Conservation (phyloP, 805 yeast genomes). For the Saturnispora zaruensis region DNA sequence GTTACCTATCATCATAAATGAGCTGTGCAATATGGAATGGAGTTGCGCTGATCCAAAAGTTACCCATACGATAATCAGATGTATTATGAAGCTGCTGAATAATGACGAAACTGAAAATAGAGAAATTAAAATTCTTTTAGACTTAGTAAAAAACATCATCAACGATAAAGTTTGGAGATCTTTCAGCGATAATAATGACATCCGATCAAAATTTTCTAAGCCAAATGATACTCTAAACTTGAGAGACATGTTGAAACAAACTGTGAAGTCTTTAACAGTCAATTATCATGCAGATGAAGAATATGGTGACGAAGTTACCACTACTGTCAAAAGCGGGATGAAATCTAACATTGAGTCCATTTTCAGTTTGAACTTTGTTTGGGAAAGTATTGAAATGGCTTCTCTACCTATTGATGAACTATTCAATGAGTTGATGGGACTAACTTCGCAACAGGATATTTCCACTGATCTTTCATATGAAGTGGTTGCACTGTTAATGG, state of each 20-base stretch:
- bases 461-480: constrained; percentile 16
- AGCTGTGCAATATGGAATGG: constrained; percentile 18
- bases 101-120: constrained; percentile 13
- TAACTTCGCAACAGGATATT: constrained; percentile 10
- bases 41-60: constrained; percentile 7
- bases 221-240: neutral
- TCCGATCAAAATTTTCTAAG: neutral
- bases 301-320: neutral
- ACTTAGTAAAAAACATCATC: constrained; percentile 14
- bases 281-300: constrained; percentile 3
- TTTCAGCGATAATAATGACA: constrained; percentile 1
- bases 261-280: neutral
- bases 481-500: constrained; percentile 17
- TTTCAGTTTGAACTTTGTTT: constrained; percentile 20
- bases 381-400: constrained; percentile 5
- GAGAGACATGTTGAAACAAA: neutral
- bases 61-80: constrained; percentile 11
- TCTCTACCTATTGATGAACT: constrained; percentile 19
- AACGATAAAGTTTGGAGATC: constrained; percentile 13
- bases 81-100: constrained; percentile 18
- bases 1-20: constrained; percentile 36
- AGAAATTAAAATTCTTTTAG: constrained; percentile 17
- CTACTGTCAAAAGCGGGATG: neutral
- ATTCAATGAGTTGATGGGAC: constrained; percentile 14
- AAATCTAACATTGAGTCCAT: neutral